Evolutionary conservation across 768 basidiomycete species (phyloP), one percentile per base, ranked within the genome.

Genomic region (Rhizopogon roseolus): DNA sequence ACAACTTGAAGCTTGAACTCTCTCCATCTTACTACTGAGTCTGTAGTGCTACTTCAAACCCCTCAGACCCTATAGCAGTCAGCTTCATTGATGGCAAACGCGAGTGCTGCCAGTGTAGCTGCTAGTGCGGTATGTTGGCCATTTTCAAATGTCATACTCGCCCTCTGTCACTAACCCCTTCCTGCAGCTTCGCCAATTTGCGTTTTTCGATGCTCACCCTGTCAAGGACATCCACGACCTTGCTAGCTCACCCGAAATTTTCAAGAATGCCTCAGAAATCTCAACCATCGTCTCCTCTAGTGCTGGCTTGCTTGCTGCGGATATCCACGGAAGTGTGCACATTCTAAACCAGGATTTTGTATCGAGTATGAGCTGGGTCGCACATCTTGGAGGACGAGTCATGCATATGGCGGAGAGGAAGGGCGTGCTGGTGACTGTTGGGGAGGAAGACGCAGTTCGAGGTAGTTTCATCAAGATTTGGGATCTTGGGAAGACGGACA

Each of bases 351-450:
- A 80, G 36, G 81, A 87, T 28, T 93, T 93, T 63, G 86, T 88
- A 62, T 76, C 84, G 0, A 65, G 75, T 8, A 75, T 75, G 36
- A 86, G 86, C 55, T 95, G 92, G 92, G 66, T 90, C 45, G 92
- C 90, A 5, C 89, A 93, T 68, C 74, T 79, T 11, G 80, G 77
- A 9, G 93, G 93, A 38, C 75, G 91, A 36, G 90, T 93, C 16
- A 92, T 89, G 8, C 92, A 94, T 64, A 86, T 97, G 84, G 78
- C 80, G 0, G 94, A 96, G 70, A 79, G 81, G 45, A 83, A 82
- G 59, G 90, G 88, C 0, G 75, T 94, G 39, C 74, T 98, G 28
- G 76, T 98, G n/a, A 92, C 93, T 4, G 76, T 98, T 22, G 96
- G 95, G 91, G 92, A 94, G 71, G 91, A 95, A 66, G 82, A 85